Conservation (phyloP, 2,329 filamentous ascomycete species). For the Didymella pomorum region DNA sequence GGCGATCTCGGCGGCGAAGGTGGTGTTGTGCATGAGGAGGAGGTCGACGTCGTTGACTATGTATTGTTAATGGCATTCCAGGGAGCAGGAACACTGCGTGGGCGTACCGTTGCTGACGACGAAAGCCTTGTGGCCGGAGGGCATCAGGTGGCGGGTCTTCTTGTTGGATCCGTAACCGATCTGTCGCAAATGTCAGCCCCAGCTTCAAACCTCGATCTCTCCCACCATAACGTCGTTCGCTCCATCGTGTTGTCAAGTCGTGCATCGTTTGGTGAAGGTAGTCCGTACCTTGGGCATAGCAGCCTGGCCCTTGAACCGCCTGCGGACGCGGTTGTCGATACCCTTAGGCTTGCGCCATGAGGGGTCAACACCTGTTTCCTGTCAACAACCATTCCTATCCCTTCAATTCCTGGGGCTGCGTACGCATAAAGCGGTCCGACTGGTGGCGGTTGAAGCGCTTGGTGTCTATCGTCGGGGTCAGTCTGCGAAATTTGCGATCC, state of each 20-base stretch:
- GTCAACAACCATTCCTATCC: slow-evolving; percentile 36
- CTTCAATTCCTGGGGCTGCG: slow-evolving; percentile 29
- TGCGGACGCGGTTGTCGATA: slow-evolving; percentile 98
- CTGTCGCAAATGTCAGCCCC: slow-evolving; percentile 60
- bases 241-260: slow-evolving; percentile 5
- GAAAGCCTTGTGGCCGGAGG: slow-evolving; percentile 99
- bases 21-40: slow-evolving; percentile 99
- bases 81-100: background rate
- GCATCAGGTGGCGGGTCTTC: slow-evolving; percentile 99
- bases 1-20: slow-evolving; percentile 98
- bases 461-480: slow-evolving; percentile 68
- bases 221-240: background rate
- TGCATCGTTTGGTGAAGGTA: slow-evolving; percentile 15
- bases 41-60: slow-evolving; percentile 87
- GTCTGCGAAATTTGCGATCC: slow-evolving; percentile 40
- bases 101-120: slow-evolving; percentile 84
- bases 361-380: slow-evolving; percentile 67
- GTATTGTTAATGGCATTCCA: slow-evolving; percentile 45
- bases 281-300: slow-evolving; percentile 94
- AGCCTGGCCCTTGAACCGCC: slow-evolving; percentile 95
- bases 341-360: slow-evolving; percentile 99
- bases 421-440: slow-evolving; percentile 92
- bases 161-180: slow-evolving; percentile 99
- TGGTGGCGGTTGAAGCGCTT: slow-evolving; percentile 98
- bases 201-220: slow-evolving; percentile 10